These are phyloP conservation scores for Diaporthe citrichinensis DNA, from an alignment of 2,329 filamentous ascomycete species.

Conservation along the genomic window DNA sequence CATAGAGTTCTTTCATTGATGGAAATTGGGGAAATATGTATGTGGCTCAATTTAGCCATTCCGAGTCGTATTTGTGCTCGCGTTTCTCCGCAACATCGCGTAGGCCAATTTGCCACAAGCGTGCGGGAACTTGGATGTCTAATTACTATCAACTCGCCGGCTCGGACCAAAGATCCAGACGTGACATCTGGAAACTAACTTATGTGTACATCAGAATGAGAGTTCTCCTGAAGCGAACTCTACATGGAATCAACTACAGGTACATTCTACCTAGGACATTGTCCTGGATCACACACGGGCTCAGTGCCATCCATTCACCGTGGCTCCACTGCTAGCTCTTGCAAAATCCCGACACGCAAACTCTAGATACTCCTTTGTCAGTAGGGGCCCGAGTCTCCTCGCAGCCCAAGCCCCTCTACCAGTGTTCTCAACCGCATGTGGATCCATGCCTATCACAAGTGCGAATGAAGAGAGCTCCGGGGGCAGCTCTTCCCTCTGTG, in stretches of 20 bases:
- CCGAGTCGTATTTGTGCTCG: not conserved
- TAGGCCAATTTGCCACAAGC: not conserved
- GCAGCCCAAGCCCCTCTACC: constrained; percentile 10
- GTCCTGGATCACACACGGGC: not conserved
- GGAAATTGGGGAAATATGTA: constrained; percentile 20
- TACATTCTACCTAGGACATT: not conserved
- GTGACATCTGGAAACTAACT: not conserved
- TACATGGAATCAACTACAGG: not conserved
- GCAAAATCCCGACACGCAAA: not conserved
- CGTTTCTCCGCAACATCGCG: not conserved
- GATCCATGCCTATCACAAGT: not conserved
- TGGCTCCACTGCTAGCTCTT: not conserved
- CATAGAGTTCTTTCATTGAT: not conserved
- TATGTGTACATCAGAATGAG: not conserved
- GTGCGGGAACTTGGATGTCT: not conserved
- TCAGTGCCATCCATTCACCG: not conserved
- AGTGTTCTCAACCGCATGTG: not conserved
- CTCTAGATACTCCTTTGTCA: constrained; percentile 10
- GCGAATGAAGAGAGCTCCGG: not conserved
- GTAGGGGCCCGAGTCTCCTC: not conserved
- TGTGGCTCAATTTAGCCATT: constrained; percentile 13
- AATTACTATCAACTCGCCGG: not conserved
- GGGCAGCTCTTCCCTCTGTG: not conserved
- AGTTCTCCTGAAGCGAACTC: too few species aligned
- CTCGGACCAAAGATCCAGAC: not conserved